Evolutionary conservation across 106 monocot genomes (phyloP).

Genomic region (Ottelia alismoides): DNA sequence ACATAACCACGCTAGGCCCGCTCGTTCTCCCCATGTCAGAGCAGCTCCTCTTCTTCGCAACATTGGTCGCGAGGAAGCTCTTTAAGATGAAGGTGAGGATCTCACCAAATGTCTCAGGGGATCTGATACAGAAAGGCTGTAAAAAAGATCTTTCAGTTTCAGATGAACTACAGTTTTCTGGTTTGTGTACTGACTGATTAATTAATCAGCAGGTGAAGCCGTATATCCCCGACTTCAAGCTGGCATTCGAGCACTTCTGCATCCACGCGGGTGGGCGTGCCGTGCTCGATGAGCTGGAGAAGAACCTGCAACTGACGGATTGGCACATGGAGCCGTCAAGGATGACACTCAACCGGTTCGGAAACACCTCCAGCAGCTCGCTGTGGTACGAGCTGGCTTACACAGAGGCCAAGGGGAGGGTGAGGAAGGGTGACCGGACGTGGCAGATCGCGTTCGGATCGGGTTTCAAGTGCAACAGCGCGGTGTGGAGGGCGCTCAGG

Average conservation of each 20-base stretch:
- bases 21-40: slow-evolving; percentile 18
- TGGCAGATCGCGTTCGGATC: slow-evolving; percentile 96
- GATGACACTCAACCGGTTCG: slow-evolving; percentile 21
- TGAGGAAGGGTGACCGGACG: slow-evolving; percentile 34
- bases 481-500: slow-evolving; percentile 75
- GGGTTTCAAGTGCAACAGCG: slow-evolving; percentile 91
- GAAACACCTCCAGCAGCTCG: slow-evolving; percentile 23
- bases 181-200: too few species aligned
- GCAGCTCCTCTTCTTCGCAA: slow-evolving; percentile 23
- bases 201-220: too few species aligned
- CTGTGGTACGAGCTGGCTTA: slow-evolving; percentile 23
- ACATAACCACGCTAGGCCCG: slow-evolving; percentile 21
- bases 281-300: slow-evolving; percentile 30
- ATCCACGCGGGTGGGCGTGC: slow-evolving; percentile 35
- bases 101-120: too few species aligned
- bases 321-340: slow-evolving; percentile 28
- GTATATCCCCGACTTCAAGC: slow-evolving; percentile 41
- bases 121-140: too few species aligned
- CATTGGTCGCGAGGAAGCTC: slow-evolving; percentile 13
- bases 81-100: slow-evolving; percentile 25
- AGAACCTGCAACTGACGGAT: slow-evolving; percentile 17
- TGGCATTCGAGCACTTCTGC: slow-evolving; percentile 41
- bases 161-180: too few species aligned
- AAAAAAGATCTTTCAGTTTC: too few species aligned
- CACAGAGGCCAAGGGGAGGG: slow-evolving; percentile 18